Evolutionary conservation across 2,329 filamentous ascomycete genomes (phyloP), one percentile per base, ranked within the genome.

Genomic region (Talaromyces sp.): DNA sequence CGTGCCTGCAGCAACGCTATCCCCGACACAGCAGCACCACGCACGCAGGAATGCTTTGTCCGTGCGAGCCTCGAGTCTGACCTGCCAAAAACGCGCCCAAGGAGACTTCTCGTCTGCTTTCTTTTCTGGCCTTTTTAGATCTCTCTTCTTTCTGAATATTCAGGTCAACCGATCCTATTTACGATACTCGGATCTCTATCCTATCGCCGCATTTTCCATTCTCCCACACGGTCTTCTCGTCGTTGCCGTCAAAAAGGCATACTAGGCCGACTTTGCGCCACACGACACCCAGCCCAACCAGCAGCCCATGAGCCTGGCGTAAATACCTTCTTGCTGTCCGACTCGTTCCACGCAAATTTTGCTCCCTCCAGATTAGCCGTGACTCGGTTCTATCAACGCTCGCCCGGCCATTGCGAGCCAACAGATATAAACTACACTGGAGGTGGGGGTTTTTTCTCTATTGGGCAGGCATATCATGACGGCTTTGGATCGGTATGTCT

Each of bases 41-140:
- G 31, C 24, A 58, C 56, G 10, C 29, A 60, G 58, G 59, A 57
- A 61, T 57, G 59, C 59, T 31, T 43, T 61, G 59, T 61, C 56
- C 54, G 59, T 61, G 59, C 59, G 59, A 43, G 56, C 50, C 59
- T 61, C 41, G 52, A 27, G 51, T 61, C 59, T 58, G 53, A 58
- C 59, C 55, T 57, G 48, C 35, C 31, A 60, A 52, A 60, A 56
- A 57, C 50, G 29, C 48, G 46, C 56, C 14, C 24, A 17, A 50
- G 17, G 27, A 29, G 24, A 52, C 19, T 29, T 26, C 43, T 52
- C n/a, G 9, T 31, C 32, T 26, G 43, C 52, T 29, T 55, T 54
- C 48, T 54, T 60, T 48, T 46, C 19, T 27, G 27, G 19, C 19
- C 41, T 12, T 27, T 21, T 31, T 53, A n/a, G 17, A 19, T 26